These are phyloP conservation scores for Megacollybia marginata DNA, from an alignment of 768 basidiomycete species.

Conservation along the genomic window DNA sequence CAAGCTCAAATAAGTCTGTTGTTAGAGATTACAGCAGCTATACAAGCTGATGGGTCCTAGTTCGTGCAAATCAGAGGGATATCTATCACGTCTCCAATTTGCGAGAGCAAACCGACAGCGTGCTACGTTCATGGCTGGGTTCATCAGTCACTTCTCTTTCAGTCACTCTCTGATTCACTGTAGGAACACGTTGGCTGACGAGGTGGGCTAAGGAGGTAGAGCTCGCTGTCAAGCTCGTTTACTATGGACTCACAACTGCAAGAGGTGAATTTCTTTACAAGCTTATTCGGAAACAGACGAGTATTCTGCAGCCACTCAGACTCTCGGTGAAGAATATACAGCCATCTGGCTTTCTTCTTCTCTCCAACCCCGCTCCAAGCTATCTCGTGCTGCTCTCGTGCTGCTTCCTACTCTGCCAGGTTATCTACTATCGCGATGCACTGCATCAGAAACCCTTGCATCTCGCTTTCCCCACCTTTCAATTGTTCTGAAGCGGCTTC, in stretches of 20 bases:
- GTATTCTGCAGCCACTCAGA: conserved; percentile 54
- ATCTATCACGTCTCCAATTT: conserved; percentile 68
- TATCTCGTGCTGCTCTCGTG: conserved; percentile 45
- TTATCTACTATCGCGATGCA: conserved; percentile 52
- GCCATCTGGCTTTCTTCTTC: conserved; percentile 70
- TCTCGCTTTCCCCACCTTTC: conserved; percentile 27
- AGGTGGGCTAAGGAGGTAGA: conserved; percentile 81
- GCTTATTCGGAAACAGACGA: neutral
- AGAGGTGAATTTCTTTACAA: conserved; percentile 40
- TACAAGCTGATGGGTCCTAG: conserved; percentile 28
- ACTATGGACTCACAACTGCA: conserved; percentile 70
- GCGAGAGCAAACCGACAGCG: conserved; percentile 68
- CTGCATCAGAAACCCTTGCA: conserved; percentile 26
- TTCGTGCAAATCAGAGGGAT: conserved; percentile 82
- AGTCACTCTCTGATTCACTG: neutral
- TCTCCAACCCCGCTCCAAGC: conserved; percentile 35
- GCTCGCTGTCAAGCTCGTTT: conserved; percentile 55
- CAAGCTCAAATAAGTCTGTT: conserved; percentile 86
- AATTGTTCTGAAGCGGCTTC: conserved; percentile 31
- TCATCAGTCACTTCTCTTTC: conserved; percentile 10
- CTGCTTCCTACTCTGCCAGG: conserved; percentile 60
- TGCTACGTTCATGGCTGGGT: conserved; percentile 77
- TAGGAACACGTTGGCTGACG: conserved; percentile 75
- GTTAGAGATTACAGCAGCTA: neutral
- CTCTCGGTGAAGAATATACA: conserved; percentile 88